Conservation (phyloP, 768 basidiomycete species). For the Rickenella mellea region DNA sequence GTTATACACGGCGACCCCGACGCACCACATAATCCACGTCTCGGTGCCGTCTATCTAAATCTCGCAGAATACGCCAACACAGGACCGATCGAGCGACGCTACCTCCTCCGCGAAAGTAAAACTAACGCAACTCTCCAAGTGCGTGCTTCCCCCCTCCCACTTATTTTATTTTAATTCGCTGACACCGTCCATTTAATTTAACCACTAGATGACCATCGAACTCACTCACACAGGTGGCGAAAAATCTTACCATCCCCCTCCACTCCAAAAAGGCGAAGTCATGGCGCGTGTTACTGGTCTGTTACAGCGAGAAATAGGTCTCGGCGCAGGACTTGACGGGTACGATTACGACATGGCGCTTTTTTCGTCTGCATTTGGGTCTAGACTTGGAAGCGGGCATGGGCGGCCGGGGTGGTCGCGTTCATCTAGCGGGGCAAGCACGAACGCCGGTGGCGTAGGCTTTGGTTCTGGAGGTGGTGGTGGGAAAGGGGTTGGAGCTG, state of each 20-base stretch:
- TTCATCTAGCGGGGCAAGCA: background rate
- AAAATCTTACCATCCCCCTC: constrained; percentile 48
- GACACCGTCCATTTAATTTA: constrained; percentile 1
- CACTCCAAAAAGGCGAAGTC: constrained; percentile 65
- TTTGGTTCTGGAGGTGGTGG: no score
- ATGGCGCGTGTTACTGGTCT: constrained; percentile 57
- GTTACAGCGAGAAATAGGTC: no score
- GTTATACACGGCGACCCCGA: constrained; percentile 47
- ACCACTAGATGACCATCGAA: constrained; percentile 45
- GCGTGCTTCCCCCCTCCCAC: constrained; percentile 5
- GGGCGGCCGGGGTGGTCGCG: background rate
- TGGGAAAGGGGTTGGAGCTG: constrained; percentile 2
- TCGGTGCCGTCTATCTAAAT: constrained; percentile 62
- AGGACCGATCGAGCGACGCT: constrained; percentile 49
- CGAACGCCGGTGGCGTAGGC: no score
- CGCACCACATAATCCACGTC: constrained; percentile 45
- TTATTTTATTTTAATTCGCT: background rate
- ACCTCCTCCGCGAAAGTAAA: constrained; percentile 63
- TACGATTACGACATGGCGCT: no score
- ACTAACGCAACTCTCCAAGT: constrained; percentile 76
- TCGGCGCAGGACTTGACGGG: no score
- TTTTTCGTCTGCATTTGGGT: background rate
- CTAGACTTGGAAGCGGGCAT: background rate
- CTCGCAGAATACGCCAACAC: constrained; percentile 65
- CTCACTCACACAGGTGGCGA: constrained; percentile 47